Evolutionary conservation across 371 early-diverging fungal genomes (phyloP).

Genomic region (Zychaea mexicana): DNA sequence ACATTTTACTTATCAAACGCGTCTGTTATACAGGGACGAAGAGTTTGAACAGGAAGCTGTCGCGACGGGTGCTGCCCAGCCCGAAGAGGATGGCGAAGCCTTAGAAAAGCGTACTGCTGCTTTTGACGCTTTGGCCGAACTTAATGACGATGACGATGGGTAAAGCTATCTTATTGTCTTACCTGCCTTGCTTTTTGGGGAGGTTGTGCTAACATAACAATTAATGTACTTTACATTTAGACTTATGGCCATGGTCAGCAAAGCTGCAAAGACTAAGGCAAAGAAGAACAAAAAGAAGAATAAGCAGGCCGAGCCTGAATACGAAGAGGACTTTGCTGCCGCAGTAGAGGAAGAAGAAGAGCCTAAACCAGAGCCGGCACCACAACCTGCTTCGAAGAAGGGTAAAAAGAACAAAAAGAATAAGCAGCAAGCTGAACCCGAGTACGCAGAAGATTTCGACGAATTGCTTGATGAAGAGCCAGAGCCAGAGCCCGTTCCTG

Average conservation of each 20-base stretch:
- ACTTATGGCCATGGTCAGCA: conserved; percentile 54
- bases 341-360: conserved; percentile 5
- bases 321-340: conserved; percentile 26
- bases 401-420: conserved; percentile 44
- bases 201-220: background rate
- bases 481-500: conserved; percentile 24
- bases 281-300: conserved; percentile 54
- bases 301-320: conserved; percentile 22
- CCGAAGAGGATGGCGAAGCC: conserved; percentile 36
- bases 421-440: conserved; percentile 19
- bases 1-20: background rate
- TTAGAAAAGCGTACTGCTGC: conserved; percentile 37
- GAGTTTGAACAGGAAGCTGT: conserved; percentile 38
- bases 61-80: conserved; percentile 31
- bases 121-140: conserved; percentile 35
- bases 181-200: background rate
- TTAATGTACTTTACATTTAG: conserved; percentile 16
- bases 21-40: conserved; percentile 28
- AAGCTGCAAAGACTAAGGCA: conserved; percentile 51
- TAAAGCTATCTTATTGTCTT: background rate
- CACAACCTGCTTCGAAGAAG: conserved; percentile 40
- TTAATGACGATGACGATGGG: conserved; percentile 35
- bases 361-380: conserved; percentile 17
- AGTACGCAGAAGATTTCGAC: conserved; percentile 36
- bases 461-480: conserved; percentile 34